phyloP scores from a whole-genome alignment of 495 filamentous ascomycete species.

The Aspergillus sparsus region DNA sequence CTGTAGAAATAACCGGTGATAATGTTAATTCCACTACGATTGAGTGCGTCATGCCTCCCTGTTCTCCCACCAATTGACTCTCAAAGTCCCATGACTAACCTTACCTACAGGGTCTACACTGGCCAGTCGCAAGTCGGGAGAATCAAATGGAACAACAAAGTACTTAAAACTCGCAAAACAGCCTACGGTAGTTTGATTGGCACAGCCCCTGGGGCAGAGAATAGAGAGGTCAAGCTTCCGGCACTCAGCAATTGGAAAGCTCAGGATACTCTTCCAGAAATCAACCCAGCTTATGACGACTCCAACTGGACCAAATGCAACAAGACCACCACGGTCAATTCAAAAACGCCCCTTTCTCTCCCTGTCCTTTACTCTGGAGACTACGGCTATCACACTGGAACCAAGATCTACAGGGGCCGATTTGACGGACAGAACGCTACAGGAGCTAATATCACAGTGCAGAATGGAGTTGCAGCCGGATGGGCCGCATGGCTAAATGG shows the following conservation, averaged over 20 bases:
- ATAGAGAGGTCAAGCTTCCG: constrained; percentile 52
- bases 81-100: not conserved
- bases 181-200: constrained; percentile 51
- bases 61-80: not conserved
- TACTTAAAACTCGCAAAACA: constrained; percentile 38
- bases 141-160: constrained; percentile 58
- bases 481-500: constrained; percentile 57
- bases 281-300: constrained; percentile 61
- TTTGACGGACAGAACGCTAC: constrained; percentile 56
- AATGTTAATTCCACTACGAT: constrained; percentile 62
- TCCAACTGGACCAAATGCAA: constrained; percentile 60
- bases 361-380: constrained; percentile 58
- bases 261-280: constrained; percentile 66
- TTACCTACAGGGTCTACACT: constrained; percentile 47
- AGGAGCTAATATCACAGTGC: constrained; percentile 57
- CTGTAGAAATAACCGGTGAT: constrained; percentile 62
- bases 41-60: constrained; percentile 39
- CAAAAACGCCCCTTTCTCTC: constrained; percentile 57
- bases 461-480: constrained; percentile 63
- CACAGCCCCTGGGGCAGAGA: constrained; percentile 44
- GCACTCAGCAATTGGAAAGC: constrained; percentile 60
- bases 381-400: constrained; percentile 72
- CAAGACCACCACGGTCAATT: constrained; percentile 57
- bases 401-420: constrained; percentile 66
- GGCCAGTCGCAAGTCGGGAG: constrained; percentile 42